phyloP scores from a whole-genome alignment of 176 grass and related monocot species.

The Metroxylon sagu region DNA sequence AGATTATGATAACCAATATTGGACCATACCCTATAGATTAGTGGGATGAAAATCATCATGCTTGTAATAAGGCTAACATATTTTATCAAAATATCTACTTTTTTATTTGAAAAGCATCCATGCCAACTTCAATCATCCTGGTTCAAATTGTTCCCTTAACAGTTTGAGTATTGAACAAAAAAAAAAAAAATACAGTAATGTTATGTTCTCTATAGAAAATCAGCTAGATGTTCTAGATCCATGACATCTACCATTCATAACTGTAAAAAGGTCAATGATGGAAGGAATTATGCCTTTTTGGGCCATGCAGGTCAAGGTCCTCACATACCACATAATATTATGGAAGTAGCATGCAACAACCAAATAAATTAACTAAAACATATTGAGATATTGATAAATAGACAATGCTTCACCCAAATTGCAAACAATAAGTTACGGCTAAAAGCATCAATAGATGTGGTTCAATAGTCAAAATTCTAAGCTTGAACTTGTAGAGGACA shows the following conservation, averaged over 20 bases:
- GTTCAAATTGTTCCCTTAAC: too few relatives aligned
- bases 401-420: neutral
- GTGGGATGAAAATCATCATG: too few relatives aligned
- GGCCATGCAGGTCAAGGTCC: slow-evolving; percentile 7
- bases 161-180: too few relatives aligned
- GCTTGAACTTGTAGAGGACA: slow-evolving; percentile 15
- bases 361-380: neutral
- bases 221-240: neutral
- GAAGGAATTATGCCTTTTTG: slow-evolving; percentile 13
- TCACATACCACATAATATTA: slow-evolving; percentile 18
- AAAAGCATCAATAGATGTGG: slow-evolving; percentile 2
- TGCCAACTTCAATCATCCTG: too few relatives aligned
- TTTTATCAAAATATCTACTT: too few relatives aligned
- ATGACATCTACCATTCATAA: slow-evolving; percentile 15
- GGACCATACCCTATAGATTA: too few relatives aligned
- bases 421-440: neutral
- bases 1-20: too few relatives aligned
- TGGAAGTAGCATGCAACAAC: neutral
- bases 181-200: too few relatives aligned
- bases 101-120: too few relatives aligned
- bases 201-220: too few relatives aligned
- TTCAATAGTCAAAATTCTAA: slow-evolving; percentile 1
- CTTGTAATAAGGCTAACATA: too few relatives aligned
- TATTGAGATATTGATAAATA: neutral
- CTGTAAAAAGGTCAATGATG: slow-evolving; percentile 24